Evolutionary conservation across 805 yeast species (phyloP).

Genomic region (Clavispora vitiphila): DNA sequence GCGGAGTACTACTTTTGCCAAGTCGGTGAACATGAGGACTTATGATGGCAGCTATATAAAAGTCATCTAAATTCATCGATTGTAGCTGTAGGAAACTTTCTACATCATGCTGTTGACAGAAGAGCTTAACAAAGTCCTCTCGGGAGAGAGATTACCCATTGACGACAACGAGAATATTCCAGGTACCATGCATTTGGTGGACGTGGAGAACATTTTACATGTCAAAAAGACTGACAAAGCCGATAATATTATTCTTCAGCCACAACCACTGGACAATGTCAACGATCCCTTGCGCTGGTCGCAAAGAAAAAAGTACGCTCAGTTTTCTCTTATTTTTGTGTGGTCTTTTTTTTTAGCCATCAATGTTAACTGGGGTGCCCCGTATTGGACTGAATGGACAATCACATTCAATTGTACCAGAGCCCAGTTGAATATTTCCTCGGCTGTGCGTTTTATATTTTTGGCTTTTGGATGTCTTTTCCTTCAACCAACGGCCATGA

Average conservation of each 20-base stretch:
- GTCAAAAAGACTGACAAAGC: slow-evolving; percentile 8
- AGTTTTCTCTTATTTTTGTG: slow-evolving; percentile 23
- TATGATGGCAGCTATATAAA: no score
- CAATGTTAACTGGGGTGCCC: slow-evolving; percentile 29
- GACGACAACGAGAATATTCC: slow-evolving; percentile 10
- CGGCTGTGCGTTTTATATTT: slow-evolving; percentile 49
- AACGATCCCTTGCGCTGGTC: slow-evolving; percentile 35
- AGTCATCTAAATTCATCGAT: no score
- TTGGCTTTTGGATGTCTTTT: slow-evolving; percentile 38
- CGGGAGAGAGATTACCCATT: slow-evolving; percentile 5
- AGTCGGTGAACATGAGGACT: no score
- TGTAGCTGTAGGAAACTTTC: no score
- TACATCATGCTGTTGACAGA: no score
- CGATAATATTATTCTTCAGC: slow-evolving; percentile 26
- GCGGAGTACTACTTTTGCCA: no score
- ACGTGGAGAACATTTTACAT: slow-evolving; percentile 6
- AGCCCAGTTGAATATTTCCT: slow-evolving; percentile 40
- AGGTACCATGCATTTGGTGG: slow-evolving; percentile 14
- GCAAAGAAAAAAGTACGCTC: slow-evolving; percentile 22
- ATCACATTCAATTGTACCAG: slow-evolving; percentile 26
- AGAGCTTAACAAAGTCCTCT: slow-evolving; percentile 3
- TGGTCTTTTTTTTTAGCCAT: slow-evolving; percentile 31
- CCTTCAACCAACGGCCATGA: slow-evolving; percentile 33
- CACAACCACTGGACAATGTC: slow-evolving; percentile 30
- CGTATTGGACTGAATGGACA: slow-evolving; percentile 32